A percentile compares a stretch with the other conserved stretches of the same genome.
Conservation (phyloP, 2,329 filamentous ascomycete genomes). For the Colletotrichum kahawae region DNA sequence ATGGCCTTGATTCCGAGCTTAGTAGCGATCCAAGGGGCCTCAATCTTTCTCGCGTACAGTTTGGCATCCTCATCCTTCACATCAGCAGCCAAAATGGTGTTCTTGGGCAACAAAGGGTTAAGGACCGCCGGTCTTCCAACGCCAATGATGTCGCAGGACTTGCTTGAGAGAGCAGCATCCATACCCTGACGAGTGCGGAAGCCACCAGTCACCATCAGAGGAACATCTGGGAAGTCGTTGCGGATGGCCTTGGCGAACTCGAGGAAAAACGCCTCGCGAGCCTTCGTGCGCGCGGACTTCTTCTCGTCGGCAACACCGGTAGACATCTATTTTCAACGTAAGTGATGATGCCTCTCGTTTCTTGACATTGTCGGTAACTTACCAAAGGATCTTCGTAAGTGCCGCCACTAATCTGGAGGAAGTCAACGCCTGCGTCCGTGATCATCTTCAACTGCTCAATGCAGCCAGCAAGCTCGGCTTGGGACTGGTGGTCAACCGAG, state of each 20-base stretch:
- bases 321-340: background rate
- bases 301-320: conserved; percentile 23
- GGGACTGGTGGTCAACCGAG: conserved; percentile 59
- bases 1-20: conserved; percentile 25
- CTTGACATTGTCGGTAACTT: background rate
- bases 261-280: conserved; percentile 71
- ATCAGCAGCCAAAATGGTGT: conserved; percentile 37
- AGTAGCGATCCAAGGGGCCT: conserved; percentile 26
- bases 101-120: conserved; percentile 40
- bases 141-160: conserved; percentile 46
- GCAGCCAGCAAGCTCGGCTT: conserved; percentile 51
- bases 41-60: conserved; percentile 30
- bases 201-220: conserved; percentile 66
- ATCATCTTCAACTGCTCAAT: conserved; percentile 64
- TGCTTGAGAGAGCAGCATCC: conserved; percentile 41
- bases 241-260: conserved; percentile 65
- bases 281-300: conserved; percentile 48
- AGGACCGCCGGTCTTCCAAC: conserved; percentile 42
- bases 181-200: conserved; percentile 56
- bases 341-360: conserved; percentile 29
- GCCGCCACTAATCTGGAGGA: conserved; percentile 72
- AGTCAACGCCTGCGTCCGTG: conserved; percentile 60
- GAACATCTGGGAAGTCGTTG: conserved; percentile 43
- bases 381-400: conserved; percentile 59
- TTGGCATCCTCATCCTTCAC: conserved; percentile 37